Percentiles rank a stretch among this genome's conserved stretches.
Conservation (phyloP, 257 asterid species). For the Ilex asprella region DNA sequence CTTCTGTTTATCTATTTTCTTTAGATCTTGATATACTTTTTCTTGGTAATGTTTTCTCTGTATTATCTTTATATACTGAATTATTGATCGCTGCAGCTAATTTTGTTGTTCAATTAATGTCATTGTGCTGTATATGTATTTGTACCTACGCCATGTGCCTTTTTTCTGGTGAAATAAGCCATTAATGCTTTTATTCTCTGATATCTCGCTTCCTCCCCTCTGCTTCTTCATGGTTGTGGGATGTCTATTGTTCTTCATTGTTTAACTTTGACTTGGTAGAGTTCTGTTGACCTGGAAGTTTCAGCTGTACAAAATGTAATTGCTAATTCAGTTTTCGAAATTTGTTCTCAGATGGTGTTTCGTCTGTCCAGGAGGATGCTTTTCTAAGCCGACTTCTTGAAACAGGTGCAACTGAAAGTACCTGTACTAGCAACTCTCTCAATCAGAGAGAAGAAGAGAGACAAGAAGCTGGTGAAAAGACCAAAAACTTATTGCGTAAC, state of each 20-base stretch:
- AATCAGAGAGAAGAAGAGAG: slow-evolving; percentile 32
- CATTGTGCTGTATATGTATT: too few relatives aligned
- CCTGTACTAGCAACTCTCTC: slow-evolving; percentile 35
- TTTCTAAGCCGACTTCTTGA: slow-evolving; percentile 60
- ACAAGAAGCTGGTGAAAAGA: slow-evolving; percentile 34
- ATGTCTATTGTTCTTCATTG: neutral
- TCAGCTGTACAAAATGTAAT: slow-evolving; percentile 7
- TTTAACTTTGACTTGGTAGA: neutral
- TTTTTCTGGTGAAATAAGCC: too few relatives aligned
- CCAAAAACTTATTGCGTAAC: slow-evolving; percentile 34
- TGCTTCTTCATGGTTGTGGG: too few relatives aligned
- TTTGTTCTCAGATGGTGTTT: slow-evolving; percentile 45
- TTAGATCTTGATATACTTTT: too few relatives aligned
- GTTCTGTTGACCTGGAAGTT: slow-evolving; percentile 1
- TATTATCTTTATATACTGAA: too few relatives aligned
- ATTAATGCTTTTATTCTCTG: too few relatives aligned
- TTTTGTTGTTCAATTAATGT: too few relatives aligned
- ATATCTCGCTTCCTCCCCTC: too few relatives aligned
- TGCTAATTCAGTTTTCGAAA: slow-evolving; percentile 20
- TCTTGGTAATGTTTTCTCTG: too few relatives aligned
- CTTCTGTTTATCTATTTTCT: too few relatives aligned
- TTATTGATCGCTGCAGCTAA: too few relatives aligned
- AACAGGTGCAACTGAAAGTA: slow-evolving; percentile 73
- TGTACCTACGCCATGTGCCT: too few relatives aligned
- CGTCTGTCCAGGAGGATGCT: slow-evolving; percentile 42